A percentile compares a stretch with the other conserved stretches of the same genome.
These are phyloP conservation scores for Trametes polyzona DNA, from an alignment of 1,284 basidiomycete genomes.

Conservation along the genomic window DNA sequence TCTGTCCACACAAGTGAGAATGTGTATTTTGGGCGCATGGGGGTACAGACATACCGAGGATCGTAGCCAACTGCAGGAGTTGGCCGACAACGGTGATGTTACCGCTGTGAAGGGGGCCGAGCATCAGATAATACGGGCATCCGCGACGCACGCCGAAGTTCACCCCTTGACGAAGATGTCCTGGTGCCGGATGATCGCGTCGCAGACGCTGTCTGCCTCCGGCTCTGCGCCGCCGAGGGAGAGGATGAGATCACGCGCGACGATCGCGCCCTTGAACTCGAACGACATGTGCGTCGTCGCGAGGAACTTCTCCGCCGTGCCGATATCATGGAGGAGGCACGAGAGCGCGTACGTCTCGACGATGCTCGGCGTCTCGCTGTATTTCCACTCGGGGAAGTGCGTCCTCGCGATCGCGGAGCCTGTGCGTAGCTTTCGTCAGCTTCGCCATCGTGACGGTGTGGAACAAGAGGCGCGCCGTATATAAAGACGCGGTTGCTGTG, in stretches of 20 bases:
- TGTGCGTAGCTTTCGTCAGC: slow-evolving; percentile 18
- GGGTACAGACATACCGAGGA: slow-evolving; percentile 42
- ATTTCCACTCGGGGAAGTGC: slow-evolving; percentile 53
- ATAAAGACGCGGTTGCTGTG: slow-evolving; percentile 57
- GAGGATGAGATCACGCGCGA: slow-evolving; percentile 54
- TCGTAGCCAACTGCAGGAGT: slow-evolving; percentile 55
- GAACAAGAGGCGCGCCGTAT: slow-evolving; percentile 40
- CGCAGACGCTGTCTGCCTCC: slow-evolving; percentile 59
- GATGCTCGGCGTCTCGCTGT: slow-evolving; percentile 35
- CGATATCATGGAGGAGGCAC: slow-evolving; percentile 60
- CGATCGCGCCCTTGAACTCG: slow-evolving; percentile 62
- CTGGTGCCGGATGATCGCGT: slow-evolving; percentile 62
- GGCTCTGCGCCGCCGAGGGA: slow-evolving; percentile 49
- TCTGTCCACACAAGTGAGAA: slow-evolving; percentile 31
- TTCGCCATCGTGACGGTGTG: neutral
- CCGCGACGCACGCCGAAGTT: neutral
- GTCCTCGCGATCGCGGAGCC: slow-evolving; percentile 50
- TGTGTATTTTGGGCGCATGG: neutral
- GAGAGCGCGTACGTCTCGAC: slow-evolving; percentile 56
- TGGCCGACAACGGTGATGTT: slow-evolving; percentile 59
- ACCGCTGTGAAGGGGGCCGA: slow-evolving; percentile 33
- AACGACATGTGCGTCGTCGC: slow-evolving; percentile 59
- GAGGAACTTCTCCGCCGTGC: slow-evolving; percentile 53
- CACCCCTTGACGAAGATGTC: slow-evolving; percentile 60
- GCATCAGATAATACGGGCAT: neutral